Base-by-base conservation (phyloP, 306 rosid genomes). In the Corylus americana region DNA sequence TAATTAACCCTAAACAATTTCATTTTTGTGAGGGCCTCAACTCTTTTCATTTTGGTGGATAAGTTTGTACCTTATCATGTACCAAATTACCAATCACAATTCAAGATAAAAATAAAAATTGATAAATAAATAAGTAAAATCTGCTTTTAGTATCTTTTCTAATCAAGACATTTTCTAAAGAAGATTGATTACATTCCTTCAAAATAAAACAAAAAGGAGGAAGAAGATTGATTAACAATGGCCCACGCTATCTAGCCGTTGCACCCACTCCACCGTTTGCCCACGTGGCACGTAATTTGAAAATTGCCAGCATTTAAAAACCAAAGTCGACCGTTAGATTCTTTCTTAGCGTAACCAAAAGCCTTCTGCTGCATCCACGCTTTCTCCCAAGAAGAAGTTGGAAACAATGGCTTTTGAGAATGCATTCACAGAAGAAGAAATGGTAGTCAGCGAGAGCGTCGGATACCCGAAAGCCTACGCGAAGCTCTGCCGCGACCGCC, bases 391-490 rank as follows among this genome's bases (percentile, higher is more conserved):
- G 70, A 62, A 64, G 69, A 44, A 76, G 16, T 45, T 16, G 27
- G 51, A n/a, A 42, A 77, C 57, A 64, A 95, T 95, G 99, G 97
- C 87, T 44, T 83, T 80, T 45, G 89, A 87, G 73, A 83, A 66
- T 81, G 81, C 80, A 2, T 90, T 96, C 87, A 51, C 85, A 8
- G 87, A 76, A 10, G 96, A 91, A 10, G 97, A 96, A 70, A 77
- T 93, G 85, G 59, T 74, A 8, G 83, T 91, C 35, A 89, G 84
- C 14, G 93, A 91, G 44, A 91, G 85, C 70, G 87, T 90, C 9
- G 99, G 99, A 11, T 90, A 85, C 88, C 98, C 99, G 2, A 88
- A 88, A 83, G 91, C 94, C 73, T 93, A 83, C 47, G 92, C 89
- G 0, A 88, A 80, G 87, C 92, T 91, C 86, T 96, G 93, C 79